Percentiles rank a stretch among this genome's conserved stretches.
Evolutionary conservation across 108 stramenopile genomes (phyloP).

Genomic region (Nitzschia inconspicua): DNA sequence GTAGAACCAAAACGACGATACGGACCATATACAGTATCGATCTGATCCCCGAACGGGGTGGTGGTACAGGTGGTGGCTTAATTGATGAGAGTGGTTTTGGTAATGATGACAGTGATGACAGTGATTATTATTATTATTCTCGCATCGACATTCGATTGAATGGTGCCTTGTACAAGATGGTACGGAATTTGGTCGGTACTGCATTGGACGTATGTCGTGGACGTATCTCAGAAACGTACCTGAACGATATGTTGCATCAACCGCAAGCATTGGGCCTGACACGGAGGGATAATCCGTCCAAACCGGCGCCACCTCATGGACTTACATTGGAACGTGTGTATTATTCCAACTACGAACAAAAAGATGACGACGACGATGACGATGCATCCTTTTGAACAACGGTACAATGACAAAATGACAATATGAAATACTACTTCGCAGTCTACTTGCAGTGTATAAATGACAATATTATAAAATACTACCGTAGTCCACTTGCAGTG

Average conservation of each 20-base stretch:
- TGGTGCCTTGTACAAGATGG: conserved; percentile 87
- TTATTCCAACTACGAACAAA: conserved; percentile 33
- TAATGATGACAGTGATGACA: background rate
- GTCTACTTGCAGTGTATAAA: no score
- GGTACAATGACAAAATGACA: no score
- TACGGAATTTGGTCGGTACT: conserved; percentile 84
- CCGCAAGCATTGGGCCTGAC: background rate
- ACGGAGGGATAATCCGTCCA: conserved; percentile 64
- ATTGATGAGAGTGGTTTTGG: no score
- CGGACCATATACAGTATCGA: conserved; percentile 63
- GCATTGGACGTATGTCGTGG: conserved; percentile 66
- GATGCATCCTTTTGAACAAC: no score
- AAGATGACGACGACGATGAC: no score
- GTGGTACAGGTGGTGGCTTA: no score
- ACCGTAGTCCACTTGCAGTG: no score
- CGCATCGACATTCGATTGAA: conserved; percentile 70
- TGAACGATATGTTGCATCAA: conserved; percentile 44
- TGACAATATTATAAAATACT: no score
- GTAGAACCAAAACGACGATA: conserved; percentile 35
- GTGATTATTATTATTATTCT: conserved; percentile 15
- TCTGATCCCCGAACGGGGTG: conserved; percentile 56
- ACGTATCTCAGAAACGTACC: conserved; percentile 29
- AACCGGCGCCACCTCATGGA: conserved; percentile 83
- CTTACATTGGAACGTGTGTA: conserved; percentile 79
- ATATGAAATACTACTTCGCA: no score